Base-by-base conservation (phyloP, 148 eudicot species). In the Amaranthus hypochondriacus region DNA sequence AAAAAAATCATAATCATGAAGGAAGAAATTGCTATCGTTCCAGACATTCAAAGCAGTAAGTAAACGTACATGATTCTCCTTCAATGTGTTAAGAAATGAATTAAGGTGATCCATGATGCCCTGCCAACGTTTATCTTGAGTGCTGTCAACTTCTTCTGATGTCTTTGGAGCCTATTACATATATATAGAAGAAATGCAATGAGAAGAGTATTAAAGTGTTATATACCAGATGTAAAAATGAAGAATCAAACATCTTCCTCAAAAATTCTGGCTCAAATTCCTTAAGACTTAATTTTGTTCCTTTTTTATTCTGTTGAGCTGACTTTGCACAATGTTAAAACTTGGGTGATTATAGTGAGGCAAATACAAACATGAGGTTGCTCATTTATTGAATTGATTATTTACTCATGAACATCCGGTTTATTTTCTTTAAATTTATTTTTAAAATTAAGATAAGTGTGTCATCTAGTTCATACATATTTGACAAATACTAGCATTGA, bases 51-150 rank as follows among this genome's bases (percentile, higher is more conserved):
- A 55, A 49, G 11, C 42, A 9, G 39, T 9, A 42, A 70, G 51
- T 12, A 66, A n/a, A 80, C 96, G 62, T 89, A 94, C 98, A 79
- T 70, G 80, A 80, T 91, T 91, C 47, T 88, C 84, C 86, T 89
- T 84, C 77, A 94, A 69, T 75, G 76, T 83, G 62, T 62, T 60
- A 44, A 91, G 90, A 79, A 87, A 79, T 68, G 75, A 72, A 75
- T 87, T 79, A 72, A 94, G 83, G 87, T 81, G 47, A 61, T 84
- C 86, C 67, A 88, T 80, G 50, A 91, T 78, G 76, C 63, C 76
- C 71, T 77, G 80, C 98, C 97, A 94, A 63, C 76, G 81, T 74
- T 70, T 83, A 75, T 80, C 50, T 58, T 46, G 64, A 53, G 90
- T 60, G 14, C 80, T 76, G 58, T 68, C 72, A 76, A 63, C 86